Percentiles rank a stretch among this genome's conserved stretches.
Conservation (phyloP, 345 rosid genomes). For the Aquilaria sinensis region DNA sequence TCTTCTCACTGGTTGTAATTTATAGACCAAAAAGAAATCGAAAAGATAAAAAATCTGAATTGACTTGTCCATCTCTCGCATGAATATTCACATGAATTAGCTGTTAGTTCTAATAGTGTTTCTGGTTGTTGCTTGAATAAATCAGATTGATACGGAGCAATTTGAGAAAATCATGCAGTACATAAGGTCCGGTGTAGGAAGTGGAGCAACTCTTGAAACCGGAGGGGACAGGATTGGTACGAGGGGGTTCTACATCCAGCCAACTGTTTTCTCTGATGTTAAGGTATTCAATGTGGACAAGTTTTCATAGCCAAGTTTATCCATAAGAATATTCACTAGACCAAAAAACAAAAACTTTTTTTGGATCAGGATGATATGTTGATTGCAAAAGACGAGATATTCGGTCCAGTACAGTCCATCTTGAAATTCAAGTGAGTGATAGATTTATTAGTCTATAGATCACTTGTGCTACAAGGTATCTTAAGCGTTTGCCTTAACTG, state of each 20-base stretch:
- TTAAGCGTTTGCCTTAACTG: not conserved
- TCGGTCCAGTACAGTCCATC: conserved; percentile 92
- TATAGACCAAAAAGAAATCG: too few species aligned
- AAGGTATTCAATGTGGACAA: conserved; percentile 28
- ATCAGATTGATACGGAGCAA: conserved; percentile 69
- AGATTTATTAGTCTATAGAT: conserved; percentile 2
- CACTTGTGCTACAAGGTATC: conserved; percentile 5
- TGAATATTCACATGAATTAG: too few species aligned
- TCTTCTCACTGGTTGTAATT: too few species aligned
- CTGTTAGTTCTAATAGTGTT: too few species aligned
- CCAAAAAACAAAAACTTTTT: too few species aligned
- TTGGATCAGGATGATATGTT: conserved; percentile 71
- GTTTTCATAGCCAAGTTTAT: not conserved
- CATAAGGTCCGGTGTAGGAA: conserved; percentile 63
- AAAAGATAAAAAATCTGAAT: too few species aligned
- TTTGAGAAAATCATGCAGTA: conserved; percentile 61
- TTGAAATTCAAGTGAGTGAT: conserved; percentile 72
- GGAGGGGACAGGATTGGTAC: conserved; percentile 77
- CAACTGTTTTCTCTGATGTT: conserved; percentile 95
- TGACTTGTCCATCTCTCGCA: too few species aligned
- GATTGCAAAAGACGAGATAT: conserved; percentile 88
- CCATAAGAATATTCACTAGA: too few species aligned
- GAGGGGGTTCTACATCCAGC: conserved; percentile 78
- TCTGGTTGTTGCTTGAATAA: not conserved
- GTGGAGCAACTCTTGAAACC: conserved; percentile 86